Conservation (phyloP, 2,329 filamentous ascomycete species). For the Uncinocarpus reesii region DNA sequence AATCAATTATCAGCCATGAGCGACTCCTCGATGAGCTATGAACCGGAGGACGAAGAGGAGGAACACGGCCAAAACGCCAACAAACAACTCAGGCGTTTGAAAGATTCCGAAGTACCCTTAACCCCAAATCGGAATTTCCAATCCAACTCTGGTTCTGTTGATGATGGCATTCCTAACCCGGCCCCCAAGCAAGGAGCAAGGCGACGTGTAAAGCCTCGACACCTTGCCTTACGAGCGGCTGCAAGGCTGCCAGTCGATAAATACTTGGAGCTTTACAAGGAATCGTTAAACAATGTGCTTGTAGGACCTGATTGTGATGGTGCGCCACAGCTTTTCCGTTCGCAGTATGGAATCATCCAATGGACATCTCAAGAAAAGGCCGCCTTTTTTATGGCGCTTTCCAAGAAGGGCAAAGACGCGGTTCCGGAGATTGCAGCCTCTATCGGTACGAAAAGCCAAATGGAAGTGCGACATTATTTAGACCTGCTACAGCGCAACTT, state of each 20-base stretch:
- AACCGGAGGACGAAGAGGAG: slow-evolving; percentile 24
- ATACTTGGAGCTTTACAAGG: slow-evolving; percentile 46
- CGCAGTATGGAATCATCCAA: slow-evolving; percentile 56
- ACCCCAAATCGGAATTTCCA: slow-evolving; percentile 14
- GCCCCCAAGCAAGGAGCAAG: slow-evolving; percentile 1
- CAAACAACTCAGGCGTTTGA: background rate
- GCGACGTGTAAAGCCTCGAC: background rate
- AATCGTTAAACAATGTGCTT: slow-evolving; percentile 41
- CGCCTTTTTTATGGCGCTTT: slow-evolving; percentile 55
- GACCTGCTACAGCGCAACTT: slow-evolving; percentile 47
- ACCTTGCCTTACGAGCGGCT: slow-evolving; percentile 6
- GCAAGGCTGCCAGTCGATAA: slow-evolving; percentile 24
- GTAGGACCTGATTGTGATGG: slow-evolving; percentile 10
- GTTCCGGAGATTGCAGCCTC: slow-evolving; percentile 51
- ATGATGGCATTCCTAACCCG: slow-evolving; percentile 3
- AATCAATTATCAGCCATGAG: slow-evolving; percentile 26
- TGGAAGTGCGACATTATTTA: slow-evolving; percentile 65
- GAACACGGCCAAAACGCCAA: slow-evolving; percentile 11
- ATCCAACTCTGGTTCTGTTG: background rate
- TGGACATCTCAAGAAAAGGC: slow-evolving; percentile 68
- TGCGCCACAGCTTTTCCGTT: slow-evolving; percentile 27
- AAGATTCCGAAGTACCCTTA: slow-evolving; percentile 13
- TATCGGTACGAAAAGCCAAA: slow-evolving; percentile 59
- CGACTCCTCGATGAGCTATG: slow-evolving; percentile 26
- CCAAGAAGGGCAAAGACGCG: slow-evolving; percentile 54